Evolutionary conservation across 345 rosid species (phyloP).

Genomic region (Aegle marmelos): DNA sequence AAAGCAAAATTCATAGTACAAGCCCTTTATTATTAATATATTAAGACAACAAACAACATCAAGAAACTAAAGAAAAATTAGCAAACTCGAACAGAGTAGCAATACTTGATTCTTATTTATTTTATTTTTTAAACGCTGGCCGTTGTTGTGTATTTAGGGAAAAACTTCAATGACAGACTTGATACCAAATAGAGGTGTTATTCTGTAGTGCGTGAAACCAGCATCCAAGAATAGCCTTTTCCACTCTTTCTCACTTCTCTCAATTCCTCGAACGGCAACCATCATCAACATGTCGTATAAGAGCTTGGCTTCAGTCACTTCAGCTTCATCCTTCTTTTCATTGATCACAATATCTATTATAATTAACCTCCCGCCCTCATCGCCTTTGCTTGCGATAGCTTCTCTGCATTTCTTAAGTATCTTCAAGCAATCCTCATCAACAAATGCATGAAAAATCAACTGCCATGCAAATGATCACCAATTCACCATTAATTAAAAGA

Average conservation of each 20-base stretch:
- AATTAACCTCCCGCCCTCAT: constrained; percentile 16
- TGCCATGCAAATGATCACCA: background rate
- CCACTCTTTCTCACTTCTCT: too few relatives aligned
- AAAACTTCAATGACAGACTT: constrained; percentile 20
- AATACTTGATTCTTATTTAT: too few relatives aligned
- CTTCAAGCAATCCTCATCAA: constrained; percentile 49
- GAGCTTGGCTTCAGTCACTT: constrained; percentile 30
- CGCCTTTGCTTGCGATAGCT: constrained; percentile 15
- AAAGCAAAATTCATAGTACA: too few relatives aligned
- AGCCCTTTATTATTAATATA: too few relatives aligned
- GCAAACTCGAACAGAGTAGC: too few relatives aligned
- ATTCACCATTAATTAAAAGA: too few relatives aligned
- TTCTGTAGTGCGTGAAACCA: too few relatives aligned
- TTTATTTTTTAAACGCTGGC: too few relatives aligned
- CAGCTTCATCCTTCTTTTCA: constrained; percentile 14
- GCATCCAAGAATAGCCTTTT: too few relatives aligned
- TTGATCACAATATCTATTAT: constrained; percentile 23
- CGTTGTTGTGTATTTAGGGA: background rate
- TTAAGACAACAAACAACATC: too few relatives aligned
- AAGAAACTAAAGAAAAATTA: too few relatives aligned
- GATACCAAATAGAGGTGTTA: background rate
- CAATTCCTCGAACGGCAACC: constrained; percentile 6
- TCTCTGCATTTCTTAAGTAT: constrained; percentile 42
- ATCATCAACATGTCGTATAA: constrained; percentile 47
- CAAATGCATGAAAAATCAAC: constrained; percentile 38